phyloP scores from a whole-genome alignment of 2,329 filamentous ascomycete species.

The Ambrosiella cleistominuta region DNA sequence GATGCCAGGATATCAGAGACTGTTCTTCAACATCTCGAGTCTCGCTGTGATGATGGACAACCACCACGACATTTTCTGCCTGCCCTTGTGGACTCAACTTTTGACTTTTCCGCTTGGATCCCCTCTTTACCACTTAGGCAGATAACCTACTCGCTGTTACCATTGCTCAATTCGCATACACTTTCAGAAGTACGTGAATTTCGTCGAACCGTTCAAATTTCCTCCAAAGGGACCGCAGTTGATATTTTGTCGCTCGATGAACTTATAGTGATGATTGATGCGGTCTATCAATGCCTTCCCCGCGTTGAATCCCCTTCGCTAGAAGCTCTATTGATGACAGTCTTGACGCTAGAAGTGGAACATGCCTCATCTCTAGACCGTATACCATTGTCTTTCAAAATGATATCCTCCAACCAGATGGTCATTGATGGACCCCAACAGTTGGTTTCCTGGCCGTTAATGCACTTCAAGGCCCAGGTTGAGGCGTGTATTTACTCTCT shows the following conservation, averaged over 20 bases:
- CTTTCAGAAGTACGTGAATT: constrained; percentile 19
- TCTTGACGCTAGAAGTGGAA: constrained; percentile 12
- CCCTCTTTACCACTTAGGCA: constrained; percentile 30
- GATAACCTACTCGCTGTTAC: constrained; percentile 36
- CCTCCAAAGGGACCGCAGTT: constrained; percentile 8
- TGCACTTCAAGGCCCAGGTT: constrained; percentile 47
- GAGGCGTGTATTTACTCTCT: constrained; percentile 29
- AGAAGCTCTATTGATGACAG: constrained; percentile 4
- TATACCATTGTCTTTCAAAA: constrained; percentile 11
- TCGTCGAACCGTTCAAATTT: constrained; percentile 18
- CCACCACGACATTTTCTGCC: constrained; percentile 41
- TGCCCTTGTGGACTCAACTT: constrained; percentile 35
- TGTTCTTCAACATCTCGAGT: constrained; percentile 18
- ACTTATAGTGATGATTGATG: constrained; percentile 14
- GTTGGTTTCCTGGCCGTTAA: constrained; percentile 32
- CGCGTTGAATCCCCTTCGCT: not conserved
- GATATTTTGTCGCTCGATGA: constrained; percentile 17
- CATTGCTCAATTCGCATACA: constrained; percentile 14
- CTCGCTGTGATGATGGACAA: constrained; percentile 13
- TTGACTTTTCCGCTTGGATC: constrained; percentile 31
- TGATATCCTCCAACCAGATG: constrained; percentile 3
- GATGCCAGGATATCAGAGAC: constrained; percentile 26
- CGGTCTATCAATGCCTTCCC: not conserved
- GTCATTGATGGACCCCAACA: constrained; percentile 17
- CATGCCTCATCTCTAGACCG: constrained; percentile 18